phyloP scores from a whole-genome alignment of 163 green algal genomes.

The Scenedesmus sp. region DNA sequence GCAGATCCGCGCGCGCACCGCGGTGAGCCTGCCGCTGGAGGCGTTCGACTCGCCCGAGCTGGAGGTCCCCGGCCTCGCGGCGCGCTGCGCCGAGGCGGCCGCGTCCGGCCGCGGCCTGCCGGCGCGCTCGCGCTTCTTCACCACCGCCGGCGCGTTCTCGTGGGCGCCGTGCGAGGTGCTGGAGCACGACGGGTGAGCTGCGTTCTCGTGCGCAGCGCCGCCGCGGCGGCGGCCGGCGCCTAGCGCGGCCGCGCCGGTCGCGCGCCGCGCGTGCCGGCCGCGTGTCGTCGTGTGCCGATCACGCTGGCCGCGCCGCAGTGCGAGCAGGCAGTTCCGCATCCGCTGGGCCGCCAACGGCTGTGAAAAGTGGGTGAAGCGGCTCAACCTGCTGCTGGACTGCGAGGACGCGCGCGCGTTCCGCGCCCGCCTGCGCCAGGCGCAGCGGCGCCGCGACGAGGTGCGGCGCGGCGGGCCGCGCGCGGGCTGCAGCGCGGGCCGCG shows the following conservation, averaged over 20 bases:
- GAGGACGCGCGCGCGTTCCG: constrained; percentile 59
- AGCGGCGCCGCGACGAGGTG: constrained; percentile 57
- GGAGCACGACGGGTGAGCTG: constrained; percentile 54
- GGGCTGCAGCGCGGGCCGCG: too few relatives aligned
- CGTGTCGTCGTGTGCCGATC: too few relatives aligned
- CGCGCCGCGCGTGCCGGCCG: background rate
- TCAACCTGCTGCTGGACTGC: constrained; percentile 67
- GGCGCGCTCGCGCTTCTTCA: constrained; percentile 58
- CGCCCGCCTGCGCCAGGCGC: constrained; percentile 53
- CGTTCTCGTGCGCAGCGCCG: too few relatives aligned
- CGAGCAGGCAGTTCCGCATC: constrained; percentile 55
- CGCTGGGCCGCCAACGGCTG: constrained; percentile 50
- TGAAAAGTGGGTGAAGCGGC: constrained; percentile 68
- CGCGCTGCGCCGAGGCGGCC: constrained; percentile 43
- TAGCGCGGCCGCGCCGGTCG: background rate
- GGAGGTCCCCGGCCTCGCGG: constrained; percentile 50
- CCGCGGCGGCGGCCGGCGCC: background rate
- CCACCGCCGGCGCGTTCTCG: constrained; percentile 54
- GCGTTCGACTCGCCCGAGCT: constrained; percentile 67
- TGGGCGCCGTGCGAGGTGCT: constrained; percentile 59
- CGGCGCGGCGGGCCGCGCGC: too few relatives aligned
- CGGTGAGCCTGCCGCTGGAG: constrained; percentile 57
- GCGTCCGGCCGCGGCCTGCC: constrained; percentile 44
- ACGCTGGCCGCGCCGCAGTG: constrained; percentile 25
- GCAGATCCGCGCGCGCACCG: constrained; percentile 49